Conservation (phyloP, 2,329 filamentous ascomycete genomes). For the Penicillium sp. region DNA sequence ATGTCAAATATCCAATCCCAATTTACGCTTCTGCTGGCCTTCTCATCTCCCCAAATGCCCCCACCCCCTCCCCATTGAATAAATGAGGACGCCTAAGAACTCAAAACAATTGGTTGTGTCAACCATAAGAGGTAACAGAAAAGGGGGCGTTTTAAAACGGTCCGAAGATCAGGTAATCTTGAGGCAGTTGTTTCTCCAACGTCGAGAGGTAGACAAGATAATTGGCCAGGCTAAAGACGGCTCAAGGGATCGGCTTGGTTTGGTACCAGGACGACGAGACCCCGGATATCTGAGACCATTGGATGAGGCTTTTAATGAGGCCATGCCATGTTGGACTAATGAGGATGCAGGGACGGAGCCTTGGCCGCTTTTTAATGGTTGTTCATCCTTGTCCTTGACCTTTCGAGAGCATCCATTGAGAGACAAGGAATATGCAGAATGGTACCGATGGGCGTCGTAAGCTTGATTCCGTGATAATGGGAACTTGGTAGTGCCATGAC, state of each 20-base stretch:
- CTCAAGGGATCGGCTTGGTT: not conserved
- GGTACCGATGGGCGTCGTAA: not conserved
- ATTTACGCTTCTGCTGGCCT: not conserved
- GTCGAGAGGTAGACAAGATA: not conserved
- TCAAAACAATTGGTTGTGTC: not conserved
- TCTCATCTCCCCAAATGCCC: not conserved
- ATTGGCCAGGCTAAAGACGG: not conserved
- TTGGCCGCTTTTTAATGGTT: not conserved
- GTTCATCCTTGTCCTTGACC: not conserved
- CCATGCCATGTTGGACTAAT: slow-evolving; percentile 11
- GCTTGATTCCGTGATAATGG: not conserved
- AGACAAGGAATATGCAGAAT: not conserved
- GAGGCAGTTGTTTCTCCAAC: not conserved
- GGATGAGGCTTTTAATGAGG: slow-evolving; percentile 11
- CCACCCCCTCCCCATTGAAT: not conserved
- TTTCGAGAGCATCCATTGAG: not conserved
- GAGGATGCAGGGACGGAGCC: not conserved
- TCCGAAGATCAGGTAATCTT: not conserved
- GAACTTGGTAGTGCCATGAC: not conserved
- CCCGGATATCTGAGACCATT: slow-evolving; percentile 4
- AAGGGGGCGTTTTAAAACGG: not conserved
- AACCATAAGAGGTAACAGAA: not conserved
- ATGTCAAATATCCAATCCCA: not conserved
- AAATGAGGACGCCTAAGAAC: not conserved
- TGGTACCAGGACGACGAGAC: not conserved